These are phyloP conservation scores for Spergularia bocconei DNA, from an alignment of 148 eudicot species.

Conservation along the genomic window DNA sequence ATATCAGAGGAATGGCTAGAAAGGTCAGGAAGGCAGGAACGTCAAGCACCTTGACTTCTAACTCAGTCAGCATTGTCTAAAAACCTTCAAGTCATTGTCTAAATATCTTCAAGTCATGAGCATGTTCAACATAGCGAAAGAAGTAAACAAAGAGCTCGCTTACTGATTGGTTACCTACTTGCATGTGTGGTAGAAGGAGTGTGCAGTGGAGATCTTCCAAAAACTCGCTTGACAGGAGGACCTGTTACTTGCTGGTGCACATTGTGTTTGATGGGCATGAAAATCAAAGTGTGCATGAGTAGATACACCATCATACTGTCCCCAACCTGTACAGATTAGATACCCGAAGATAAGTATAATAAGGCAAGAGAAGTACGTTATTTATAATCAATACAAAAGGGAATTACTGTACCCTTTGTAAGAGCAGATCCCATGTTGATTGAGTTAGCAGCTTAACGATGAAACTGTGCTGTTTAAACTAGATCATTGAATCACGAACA, in stretches of 20 bases:
- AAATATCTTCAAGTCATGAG: not conserved
- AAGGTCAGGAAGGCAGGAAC: not conserved
- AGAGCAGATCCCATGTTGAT: constrained; percentile 56
- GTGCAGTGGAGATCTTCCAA: constrained; percentile 25
- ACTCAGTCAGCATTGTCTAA: not conserved
- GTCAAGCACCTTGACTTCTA: not conserved
- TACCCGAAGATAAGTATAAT: constrained; percentile 4
- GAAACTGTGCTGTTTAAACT: constrained; percentile 42
- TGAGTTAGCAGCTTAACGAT: constrained; percentile 48
- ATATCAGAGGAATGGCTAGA: not conserved
- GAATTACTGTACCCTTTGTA: constrained; percentile 47
- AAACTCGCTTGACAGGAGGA: constrained; percentile 40
- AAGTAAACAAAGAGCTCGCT: constrained; percentile 4
- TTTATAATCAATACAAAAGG: constrained; percentile 7
- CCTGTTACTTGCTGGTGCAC: constrained; percentile 76
- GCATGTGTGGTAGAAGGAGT: constrained; percentile 18
- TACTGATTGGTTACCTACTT: constrained; percentile 35
- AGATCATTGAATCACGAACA: constrained; percentile 27
- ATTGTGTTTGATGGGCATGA: constrained; percentile 52
- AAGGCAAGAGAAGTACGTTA: not conserved
- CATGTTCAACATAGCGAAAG: not conserved
- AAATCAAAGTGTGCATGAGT: constrained; percentile 56
- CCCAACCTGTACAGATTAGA: constrained; percentile 57
- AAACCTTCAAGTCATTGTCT: not conserved
- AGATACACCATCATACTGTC: constrained; percentile 71